Evolutionary conservation across 2,329 filamentous ascomycete species (phyloP).

Genomic region (Dichotomopilus funicola): DNA sequence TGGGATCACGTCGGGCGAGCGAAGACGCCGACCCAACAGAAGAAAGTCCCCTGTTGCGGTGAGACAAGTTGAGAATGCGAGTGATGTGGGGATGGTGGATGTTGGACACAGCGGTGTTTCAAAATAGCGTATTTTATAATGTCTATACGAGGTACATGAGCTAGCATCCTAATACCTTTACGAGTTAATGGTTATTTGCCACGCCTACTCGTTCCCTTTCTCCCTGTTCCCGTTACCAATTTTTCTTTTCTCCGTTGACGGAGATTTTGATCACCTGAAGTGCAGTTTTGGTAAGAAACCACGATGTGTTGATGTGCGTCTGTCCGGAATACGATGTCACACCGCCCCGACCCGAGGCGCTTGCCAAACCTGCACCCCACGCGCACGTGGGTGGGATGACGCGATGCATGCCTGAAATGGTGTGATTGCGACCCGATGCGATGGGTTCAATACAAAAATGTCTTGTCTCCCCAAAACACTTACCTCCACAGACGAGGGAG

Average conservation of each 20-base stretch:
- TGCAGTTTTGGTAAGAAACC: not conserved
- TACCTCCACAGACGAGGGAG: too few relatives aligned
- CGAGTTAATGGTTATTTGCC: slow-evolving; percentile 4
- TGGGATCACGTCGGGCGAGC: slow-evolving; percentile 17
- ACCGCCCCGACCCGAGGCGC: too few relatives aligned
- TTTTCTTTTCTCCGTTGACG: not conserved
- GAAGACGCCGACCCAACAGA: slow-evolving; percentile 17
- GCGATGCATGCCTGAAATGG: slow-evolving; percentile 16
- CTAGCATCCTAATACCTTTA: not conserved
- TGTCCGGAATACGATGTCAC: too few relatives aligned
- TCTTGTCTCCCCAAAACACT: too few relatives aligned
- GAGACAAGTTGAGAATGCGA: not conserved
- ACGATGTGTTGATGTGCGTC: not conserved
- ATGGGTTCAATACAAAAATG: slow-evolving; percentile 2
- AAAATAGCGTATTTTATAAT: not conserved
- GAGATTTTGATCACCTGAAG: not conserved
- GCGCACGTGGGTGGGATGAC: slow-evolving; percentile 18
- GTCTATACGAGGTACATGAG: slow-evolving; percentile 8
- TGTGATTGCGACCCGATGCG: slow-evolving; percentile 2
- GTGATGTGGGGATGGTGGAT: not conserved
- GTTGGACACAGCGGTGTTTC: not conserved
- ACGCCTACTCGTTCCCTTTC: not conserved
- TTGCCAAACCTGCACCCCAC: slow-evolving; percentile 14
- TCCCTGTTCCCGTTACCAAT: not conserved
- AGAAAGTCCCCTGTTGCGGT: slow-evolving; percentile 28